Base-by-base conservation (phyloP, 1,284 basidiomycete genomes). In the Coniophora puteana region DNA sequence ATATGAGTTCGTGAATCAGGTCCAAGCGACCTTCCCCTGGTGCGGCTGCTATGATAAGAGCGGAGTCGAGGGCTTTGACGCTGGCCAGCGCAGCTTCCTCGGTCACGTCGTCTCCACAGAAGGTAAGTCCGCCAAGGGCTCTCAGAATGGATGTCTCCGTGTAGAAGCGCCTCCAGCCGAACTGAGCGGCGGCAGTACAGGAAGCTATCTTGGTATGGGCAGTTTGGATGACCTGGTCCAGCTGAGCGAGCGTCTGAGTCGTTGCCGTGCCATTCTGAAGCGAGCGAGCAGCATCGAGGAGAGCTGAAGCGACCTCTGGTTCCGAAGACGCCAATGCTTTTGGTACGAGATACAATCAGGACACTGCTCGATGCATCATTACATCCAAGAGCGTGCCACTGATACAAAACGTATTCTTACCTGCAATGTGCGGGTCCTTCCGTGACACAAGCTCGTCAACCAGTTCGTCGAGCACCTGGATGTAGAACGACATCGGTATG, bases 41-140 rank as follows among this genome's bases (percentile, higher is more conserved):
- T 1, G 83, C 80, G 1, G 93, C 93, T 7, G 92, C 86, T 32
- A 95, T 72, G 50, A 97, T 83, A 49, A 95, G 83, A 1, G 85
- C 83, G 51, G 71, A 72, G 56, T 98, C 94, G 22, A 97, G 66
- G 11, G 70, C 63, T 5, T 68, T 64, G 26, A 95, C 72, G 27
- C 73, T 58, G 8, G 59, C 52, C 22, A 50, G 45, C 17, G 50
- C 55, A 4, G 35, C 25, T 10, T 47, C 36, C 12, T 53, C 65
- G 45, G 73, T 65, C 12, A 65, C 57, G n/a, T n/a, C n/a, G n/a
- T n/a, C n/a, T n/a, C n/a, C n/a, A n/a, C n/a, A n/a, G n/a, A n/a
- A n/a, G n/a, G n/a, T n/a, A n/a, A n/a, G n/a, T n/a, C n/a, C n/a
- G n/a, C n/a, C n/a, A 43, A 84, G 59, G 8, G 69, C 66, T 45